Evolutionary conservation across 129 eudicot species (phyloP).

Genomic region (Heracleum sosnowskyi): DNA sequence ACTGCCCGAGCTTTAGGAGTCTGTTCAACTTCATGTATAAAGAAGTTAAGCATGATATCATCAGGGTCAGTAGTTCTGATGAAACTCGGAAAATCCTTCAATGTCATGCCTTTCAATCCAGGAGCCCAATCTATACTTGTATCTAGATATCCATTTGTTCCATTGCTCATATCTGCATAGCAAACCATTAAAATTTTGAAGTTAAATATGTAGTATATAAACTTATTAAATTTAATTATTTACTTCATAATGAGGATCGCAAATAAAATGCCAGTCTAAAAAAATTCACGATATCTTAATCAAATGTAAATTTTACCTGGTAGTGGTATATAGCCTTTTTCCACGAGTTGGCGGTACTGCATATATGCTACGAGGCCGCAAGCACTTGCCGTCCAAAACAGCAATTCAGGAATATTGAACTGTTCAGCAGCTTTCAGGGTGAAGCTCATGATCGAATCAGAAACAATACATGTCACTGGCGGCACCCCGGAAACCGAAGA

Average conservation of each 20-base stretch:
- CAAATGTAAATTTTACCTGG: neutral
- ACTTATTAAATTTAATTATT: too few relatives aligned
- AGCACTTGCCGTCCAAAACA: neutral
- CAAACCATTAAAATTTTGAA: neutral
- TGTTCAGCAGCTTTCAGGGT: neutral
- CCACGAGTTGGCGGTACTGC: neutral
- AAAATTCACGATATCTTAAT: too few relatives aligned
- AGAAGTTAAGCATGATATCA: constrained; percentile 39
- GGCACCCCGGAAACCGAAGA: too few relatives aligned
- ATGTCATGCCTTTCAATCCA: constrained; percentile 38
- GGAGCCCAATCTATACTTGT: constrained; percentile 45
- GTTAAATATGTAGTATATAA: neutral
- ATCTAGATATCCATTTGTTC: constrained; percentile 51
- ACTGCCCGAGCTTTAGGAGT: constrained; percentile 27
- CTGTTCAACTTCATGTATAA: constrained; percentile 4
- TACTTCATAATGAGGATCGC: too few relatives aligned
- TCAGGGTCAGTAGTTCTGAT: constrained; percentile 48
- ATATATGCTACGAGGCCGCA: neutral
- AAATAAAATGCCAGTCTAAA: too few relatives aligned
- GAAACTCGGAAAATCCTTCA: constrained; percentile 55
- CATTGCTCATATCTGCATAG: constrained; percentile 33
- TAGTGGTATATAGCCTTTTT: neutral
- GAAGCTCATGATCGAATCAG: neutral
- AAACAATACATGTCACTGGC: too few relatives aligned
- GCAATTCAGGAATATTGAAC: neutral